phyloP scores from a whole-genome alignment of 768 basidiomycete genomes.

The Rhizopogon vulgaris region DNA sequence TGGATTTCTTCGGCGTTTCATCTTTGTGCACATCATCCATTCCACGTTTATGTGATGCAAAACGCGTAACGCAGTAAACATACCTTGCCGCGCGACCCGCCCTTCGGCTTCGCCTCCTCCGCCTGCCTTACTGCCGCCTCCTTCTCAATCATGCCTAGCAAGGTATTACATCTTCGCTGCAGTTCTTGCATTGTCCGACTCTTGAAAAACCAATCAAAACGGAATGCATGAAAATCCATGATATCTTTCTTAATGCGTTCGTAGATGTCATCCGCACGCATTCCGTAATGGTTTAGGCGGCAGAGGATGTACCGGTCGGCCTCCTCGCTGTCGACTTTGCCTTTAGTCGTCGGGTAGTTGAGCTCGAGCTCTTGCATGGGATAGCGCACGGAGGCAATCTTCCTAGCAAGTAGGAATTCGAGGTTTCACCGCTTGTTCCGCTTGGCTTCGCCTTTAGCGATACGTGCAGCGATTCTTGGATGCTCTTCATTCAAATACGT shows the following conservation, averaged over 20 bases:
- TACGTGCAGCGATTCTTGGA: conserved; percentile 75
- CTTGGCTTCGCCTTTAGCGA: conserved; percentile 84
- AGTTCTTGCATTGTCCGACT: conserved; percentile 87
- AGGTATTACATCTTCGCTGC: conserved; percentile 79
- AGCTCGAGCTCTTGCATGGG: conserved; percentile 98
- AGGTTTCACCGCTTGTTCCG: conserved; percentile 82
- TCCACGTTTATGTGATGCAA: conserved; percentile 43
- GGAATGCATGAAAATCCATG: conserved; percentile 92
- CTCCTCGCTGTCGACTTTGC: conserved; percentile 94
- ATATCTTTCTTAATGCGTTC: conserved; percentile 96
- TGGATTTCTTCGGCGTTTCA: conserved; percentile 43
- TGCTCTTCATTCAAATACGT: conserved; percentile 43
- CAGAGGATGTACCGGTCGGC: conserved; percentile 95
- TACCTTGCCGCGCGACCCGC: conserved; percentile 58
- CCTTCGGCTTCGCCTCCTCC: conserved; percentile 61
- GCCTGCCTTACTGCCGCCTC: conserved; percentile 66
- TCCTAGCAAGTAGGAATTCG: conserved; percentile 70
- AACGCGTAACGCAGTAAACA: conserved; percentile 9
- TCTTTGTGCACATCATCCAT: conserved; percentile 59
- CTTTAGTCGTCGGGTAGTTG: conserved; percentile 92
- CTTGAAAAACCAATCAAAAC: conserved; percentile 99
- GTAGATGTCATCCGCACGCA: conserved; percentile 84
- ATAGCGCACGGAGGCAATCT: conserved; percentile 76
- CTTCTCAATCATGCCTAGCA: conserved; percentile 88
- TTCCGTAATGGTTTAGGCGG: conserved; percentile 83